A percentile compares a stretch with the other conserved stretches of the same genome.
Evolutionary conservation across 2,329 filamentous ascomycete genomes (phyloP).

Genomic region (Pseudopithomyces chartarum): DNA sequence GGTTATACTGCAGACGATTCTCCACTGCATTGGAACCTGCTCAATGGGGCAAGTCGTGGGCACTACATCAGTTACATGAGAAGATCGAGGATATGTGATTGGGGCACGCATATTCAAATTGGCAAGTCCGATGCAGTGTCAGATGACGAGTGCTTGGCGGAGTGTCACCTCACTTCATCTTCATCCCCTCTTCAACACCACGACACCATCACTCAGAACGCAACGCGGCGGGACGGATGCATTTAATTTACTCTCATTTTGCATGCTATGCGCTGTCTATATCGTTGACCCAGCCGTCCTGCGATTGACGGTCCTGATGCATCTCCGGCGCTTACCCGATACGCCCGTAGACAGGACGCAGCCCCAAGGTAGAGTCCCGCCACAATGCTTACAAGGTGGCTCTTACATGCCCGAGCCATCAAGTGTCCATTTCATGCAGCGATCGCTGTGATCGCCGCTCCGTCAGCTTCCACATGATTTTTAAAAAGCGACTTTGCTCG

Average conservation of each 20-base stretch:
- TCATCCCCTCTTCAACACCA: not conserved
- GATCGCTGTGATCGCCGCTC: not conserved
- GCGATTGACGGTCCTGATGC: not conserved
- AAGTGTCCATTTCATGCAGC: not conserved
- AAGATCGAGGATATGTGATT: too few relatives aligned
- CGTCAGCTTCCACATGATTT: not conserved
- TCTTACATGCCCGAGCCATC: not conserved
- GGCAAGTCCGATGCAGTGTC: not conserved
- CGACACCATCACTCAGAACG: not conserved
- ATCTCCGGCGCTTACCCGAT: conserved; percentile 7
- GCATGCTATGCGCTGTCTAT: not conserved
- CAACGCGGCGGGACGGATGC: not conserved
- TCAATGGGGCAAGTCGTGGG: too few relatives aligned
- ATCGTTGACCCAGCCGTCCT: not conserved
- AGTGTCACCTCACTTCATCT: not conserved
- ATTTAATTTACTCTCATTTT: not conserved
- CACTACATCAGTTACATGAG: too few relatives aligned
- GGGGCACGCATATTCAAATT: not conserved
- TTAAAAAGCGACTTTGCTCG: not conserved
- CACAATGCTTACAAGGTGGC: not conserved
- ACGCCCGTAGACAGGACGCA: not conserved
- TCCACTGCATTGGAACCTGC: too few relatives aligned
- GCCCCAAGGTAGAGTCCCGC: conserved; percentile 3
- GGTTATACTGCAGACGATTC: too few relatives aligned
- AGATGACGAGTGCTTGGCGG: not conserved